Evolutionary conservation across 768 basidiomycete genomes (phyloP).

Genomic region (Tricholoma sp.): DNA sequence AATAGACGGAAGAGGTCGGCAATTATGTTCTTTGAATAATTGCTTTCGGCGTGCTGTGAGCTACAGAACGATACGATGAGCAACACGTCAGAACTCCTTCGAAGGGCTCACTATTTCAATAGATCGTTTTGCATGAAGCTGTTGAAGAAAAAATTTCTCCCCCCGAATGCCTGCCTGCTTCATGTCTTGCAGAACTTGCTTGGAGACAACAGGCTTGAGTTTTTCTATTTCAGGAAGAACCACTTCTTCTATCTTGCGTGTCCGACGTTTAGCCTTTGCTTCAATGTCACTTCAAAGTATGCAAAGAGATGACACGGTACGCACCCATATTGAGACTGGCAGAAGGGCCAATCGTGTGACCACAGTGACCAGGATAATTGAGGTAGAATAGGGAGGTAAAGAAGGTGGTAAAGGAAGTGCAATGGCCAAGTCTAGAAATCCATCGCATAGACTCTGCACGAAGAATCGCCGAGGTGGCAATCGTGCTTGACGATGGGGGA

Average conservation of each 20-base stretch:
- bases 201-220: slow-evolving; percentile 38
- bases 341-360: slow-evolving; percentile 56
- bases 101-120: slow-evolving; percentile 38
- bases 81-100: background rate
- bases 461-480: slow-evolving; percentile 24
- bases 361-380: slow-evolving; percentile 68
- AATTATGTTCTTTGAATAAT: slow-evolving; percentile 55
- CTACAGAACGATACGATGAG: slow-evolving; percentile 25
- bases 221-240: slow-evolving; percentile 53
- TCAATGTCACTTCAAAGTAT: slow-evolving; percentile 6
- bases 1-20: slow-evolving; percentile 53
- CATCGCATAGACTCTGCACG: slow-evolving; percentile 47
- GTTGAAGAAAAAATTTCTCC: slow-evolving; percentile 45
- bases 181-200: slow-evolving; percentile 48
- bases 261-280: slow-evolving; percentile 53
- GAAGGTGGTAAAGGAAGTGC: slow-evolving; percentile 69
- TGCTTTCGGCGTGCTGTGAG: slow-evolving; percentile 50
- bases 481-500: slow-evolving; percentile 8
- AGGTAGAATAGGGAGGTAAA: slow-evolving; percentile 66
- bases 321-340: slow-evolving; percentile 76
- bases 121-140: slow-evolving; percentile 43
- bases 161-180: slow-evolving; percentile 48
- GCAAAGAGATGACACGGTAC: slow-evolving; percentile 13
- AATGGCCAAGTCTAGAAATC: slow-evolving; percentile 71
- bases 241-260: slow-evolving; percentile 55